Evolutionary conservation across 495 filamentous ascomycete species (phyloP).

Genomic region (Aspergillus panamensis): DNA sequence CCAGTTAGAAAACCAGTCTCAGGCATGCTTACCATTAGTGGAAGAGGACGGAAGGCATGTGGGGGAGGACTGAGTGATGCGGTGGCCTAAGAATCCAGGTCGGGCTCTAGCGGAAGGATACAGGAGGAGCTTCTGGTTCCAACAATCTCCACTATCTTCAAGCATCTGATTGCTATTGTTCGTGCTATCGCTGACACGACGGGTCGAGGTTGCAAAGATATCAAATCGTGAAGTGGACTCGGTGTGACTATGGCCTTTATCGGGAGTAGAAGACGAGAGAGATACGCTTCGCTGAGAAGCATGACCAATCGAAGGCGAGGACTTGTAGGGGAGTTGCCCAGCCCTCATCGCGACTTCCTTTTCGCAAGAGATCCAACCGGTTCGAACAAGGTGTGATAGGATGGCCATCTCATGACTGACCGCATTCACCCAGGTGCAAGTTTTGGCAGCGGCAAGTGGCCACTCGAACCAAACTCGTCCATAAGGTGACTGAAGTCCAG

Average conservation of each 20-base stretch:
- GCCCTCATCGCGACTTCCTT: neutral
- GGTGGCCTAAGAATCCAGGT: conserved; percentile 14
- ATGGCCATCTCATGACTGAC: conserved; percentile 23
- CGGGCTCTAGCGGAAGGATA: conserved; percentile 6
- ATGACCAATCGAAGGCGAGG: neutral
- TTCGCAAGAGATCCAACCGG: conserved; percentile 18
- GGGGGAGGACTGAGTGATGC: conserved; percentile 26
- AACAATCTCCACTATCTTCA: conserved; percentile 6
- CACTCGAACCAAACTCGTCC: conserved; percentile 34
- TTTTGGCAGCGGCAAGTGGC: conserved; percentile 16
- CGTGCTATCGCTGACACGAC: conserved; percentile 16
- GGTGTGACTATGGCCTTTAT: neutral
- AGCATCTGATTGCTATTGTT: neutral
- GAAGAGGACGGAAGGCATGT: conserved; percentile 14
- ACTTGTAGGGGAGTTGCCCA: neutral
- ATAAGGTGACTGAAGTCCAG: conserved; percentile 24
- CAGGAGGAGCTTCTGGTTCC: conserved; percentile 16
- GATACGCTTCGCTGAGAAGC: neutral
- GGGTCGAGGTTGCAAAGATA: conserved; percentile 8
- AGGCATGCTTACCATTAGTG: neutral
- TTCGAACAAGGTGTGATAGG: conserved; percentile 21
- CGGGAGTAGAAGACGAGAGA: conserved; percentile 1
- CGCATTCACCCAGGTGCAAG: conserved; percentile 23
- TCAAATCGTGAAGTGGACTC: conserved; percentile 11
- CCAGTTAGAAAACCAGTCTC: no score